These are phyloP conservation scores for Sporobolomyces phaffii DNA, from an alignment of 768 basidiomycete species.

Conservation along the genomic window DNA sequence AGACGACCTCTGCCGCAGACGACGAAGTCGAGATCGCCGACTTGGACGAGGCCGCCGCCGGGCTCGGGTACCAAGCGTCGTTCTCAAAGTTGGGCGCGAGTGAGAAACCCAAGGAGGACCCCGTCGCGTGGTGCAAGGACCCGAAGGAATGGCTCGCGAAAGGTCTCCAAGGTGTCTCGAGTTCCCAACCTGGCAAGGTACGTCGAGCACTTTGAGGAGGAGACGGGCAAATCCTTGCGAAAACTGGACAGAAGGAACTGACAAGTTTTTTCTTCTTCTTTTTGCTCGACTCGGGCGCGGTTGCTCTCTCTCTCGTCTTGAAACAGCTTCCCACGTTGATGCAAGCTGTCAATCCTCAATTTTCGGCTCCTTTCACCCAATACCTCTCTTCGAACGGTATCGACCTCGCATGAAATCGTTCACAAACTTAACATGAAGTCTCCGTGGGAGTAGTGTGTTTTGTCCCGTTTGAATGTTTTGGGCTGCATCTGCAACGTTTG, in stretches of 20 bases:
- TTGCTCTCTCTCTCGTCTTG: background rate
- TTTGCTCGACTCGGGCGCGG: background rate
- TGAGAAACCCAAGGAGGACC: constrained; percentile 54
- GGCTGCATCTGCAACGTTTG: constrained; percentile 7
- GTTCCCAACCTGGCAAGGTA: constrained; percentile 37
- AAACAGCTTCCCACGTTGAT: constrained; percentile 30
- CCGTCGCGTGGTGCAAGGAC: constrained; percentile 49
- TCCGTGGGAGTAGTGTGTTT: background rate
- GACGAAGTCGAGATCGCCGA: constrained; percentile 65
- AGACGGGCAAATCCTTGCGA: no score
- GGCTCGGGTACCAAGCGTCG: constrained; percentile 76
- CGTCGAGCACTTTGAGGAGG: no score
- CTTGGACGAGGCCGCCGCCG: constrained; percentile 64
- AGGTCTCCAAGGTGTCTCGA: constrained; percentile 22
- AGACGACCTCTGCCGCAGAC: constrained; percentile 45
- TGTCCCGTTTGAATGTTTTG: background rate
- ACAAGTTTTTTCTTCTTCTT: background rate
- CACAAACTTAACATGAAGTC: background rate
- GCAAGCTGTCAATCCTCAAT: constrained; percentile 27
- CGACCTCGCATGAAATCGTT: constrained; percentile 10
- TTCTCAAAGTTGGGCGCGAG: constrained; percentile 86
- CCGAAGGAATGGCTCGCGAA: constrained; percentile 41
- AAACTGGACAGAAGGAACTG: background rate
- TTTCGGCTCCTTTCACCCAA: constrained; percentile 30
- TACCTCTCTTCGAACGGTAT: constrained; percentile 27